Percentiles rank a stretch among this genome's conserved stretches.
Evolutionary conservation across 108 stramenopile genomes (phyloP).

Genomic region (Ochromonas danica): DNA sequence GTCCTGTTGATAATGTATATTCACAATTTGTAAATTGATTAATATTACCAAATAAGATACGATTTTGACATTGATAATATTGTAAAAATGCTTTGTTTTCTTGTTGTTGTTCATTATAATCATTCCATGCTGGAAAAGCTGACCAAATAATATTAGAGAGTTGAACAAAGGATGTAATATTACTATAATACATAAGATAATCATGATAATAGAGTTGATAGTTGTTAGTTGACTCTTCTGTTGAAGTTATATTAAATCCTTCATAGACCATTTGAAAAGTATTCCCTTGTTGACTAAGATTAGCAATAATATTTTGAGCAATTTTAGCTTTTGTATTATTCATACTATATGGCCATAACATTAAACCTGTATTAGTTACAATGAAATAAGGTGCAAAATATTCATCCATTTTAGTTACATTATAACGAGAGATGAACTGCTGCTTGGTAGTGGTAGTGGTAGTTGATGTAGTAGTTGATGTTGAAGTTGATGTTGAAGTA

Average conservation of each 20-base stretch:
- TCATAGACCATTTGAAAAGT: no score
- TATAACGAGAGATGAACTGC: background rate
- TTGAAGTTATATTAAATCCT: no score
- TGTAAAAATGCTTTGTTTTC: no score
- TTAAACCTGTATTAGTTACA: no score
- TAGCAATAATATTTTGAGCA: conserved; percentile 4
- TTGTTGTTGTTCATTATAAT: no score
- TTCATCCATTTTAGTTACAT: background rate
- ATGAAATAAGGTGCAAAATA: conserved; percentile 4
- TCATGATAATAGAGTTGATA: background rate
- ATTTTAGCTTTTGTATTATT: background rate
- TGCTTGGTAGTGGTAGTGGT: background rate
- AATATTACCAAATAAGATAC: background rate
- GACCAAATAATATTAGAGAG: background rate
- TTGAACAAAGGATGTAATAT: background rate
- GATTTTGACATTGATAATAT: background rate
- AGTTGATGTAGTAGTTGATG: no score
- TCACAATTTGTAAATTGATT: background rate
- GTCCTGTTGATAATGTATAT: background rate
- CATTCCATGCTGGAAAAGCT: no score
- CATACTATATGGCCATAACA: conserved; percentile 19
- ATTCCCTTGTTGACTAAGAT: background rate
- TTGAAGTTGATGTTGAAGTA: no score
- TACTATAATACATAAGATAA: background rate
- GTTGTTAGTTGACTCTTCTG: background rate